Evolutionary conservation across 106 monocot genomes (phyloP), one percentile per base, ranked within the genome.

Genomic region (Gastrodia elata): DNA sequence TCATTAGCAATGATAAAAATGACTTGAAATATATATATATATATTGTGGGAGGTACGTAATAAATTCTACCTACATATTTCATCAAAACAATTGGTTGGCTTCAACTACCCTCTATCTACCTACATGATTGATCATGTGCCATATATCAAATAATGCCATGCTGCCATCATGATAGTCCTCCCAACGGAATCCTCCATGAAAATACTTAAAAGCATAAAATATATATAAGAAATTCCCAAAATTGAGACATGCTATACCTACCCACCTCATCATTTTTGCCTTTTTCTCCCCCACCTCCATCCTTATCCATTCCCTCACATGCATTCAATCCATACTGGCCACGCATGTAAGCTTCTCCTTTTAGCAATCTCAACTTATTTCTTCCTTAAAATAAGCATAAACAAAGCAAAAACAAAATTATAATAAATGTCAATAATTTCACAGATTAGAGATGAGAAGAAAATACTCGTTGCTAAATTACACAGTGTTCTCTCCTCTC

Each of bases 71-170:
- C n/a, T n/a, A n/a, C n/a, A 2, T n/a, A 59, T 59, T 30, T 59
- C 9, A 61, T 26, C 16, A 59, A 0, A 25, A 20, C 20, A 59
- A 28, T 10, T 42, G 0, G 26, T 61, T 61, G 4, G 27, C 22
- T 61, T 2, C 61, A 13, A 61, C 30, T 14, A 61, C 61, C 61
- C 27, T 32, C 61, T 61, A 61, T 14, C 61, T 61, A 61, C 32
- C 61, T 61, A 61, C 14, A n/a, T 67, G 67, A 36, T 36, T 67
- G 37, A 38, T 38, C 67, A 36, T 38, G 67, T 67, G 38, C 38
- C 10, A 67, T 10, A 67, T 4, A n/a, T 35, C 37, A 35, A 67
- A 37, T 22, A 8, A 67, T 36, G 37, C 5, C 37, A 67, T n/a
- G 34, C 1, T 67, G 67, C 2, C 38, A 37, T n/a, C 52, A 52